Evolutionary conservation across 306 rosid genomes (phyloP), one percentile per base, ranked within the genome.

Genomic region (Cajanus cajan): DNA sequence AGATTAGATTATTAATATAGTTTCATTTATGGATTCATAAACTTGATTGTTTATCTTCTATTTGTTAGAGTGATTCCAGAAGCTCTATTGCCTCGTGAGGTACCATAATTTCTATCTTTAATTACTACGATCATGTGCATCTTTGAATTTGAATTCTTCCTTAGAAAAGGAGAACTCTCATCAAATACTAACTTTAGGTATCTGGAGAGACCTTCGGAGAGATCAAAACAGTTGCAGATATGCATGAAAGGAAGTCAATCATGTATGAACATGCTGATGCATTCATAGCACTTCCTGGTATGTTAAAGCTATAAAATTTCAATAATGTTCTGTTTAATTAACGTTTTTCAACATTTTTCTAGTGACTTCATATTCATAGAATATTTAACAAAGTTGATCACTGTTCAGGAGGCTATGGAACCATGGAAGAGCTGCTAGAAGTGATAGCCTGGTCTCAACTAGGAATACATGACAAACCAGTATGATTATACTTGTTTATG

Each of bases 221-320:
- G 33, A 41, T 62, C 43, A 62, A 33, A 62, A 33, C 24, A 33
- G 68, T 33, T 62, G 68, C 68, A 13, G 68, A 62, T 33, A 62
- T 62, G 68, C 68, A 62, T 62, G 68, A 62, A 62, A 62, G 68
- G 68, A 62, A 62, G 68, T 62, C 68, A 62, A 62, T 15, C 8
- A 34, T 62, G 68, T 62, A 2, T 62, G 68, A 62, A 62, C 68
- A 62, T 15, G 68, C 14, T 7, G 68, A 62, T 62, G 68, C 68
- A 33, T 62, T 62, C 44, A 62, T 62, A 62, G 68, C 68, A 62
- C 68, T 62, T 62, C 68, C 68, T 33, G 68, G 68, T 62, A 62
- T 34, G n/a, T 62, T 62, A 33, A 33, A 62, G 44, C 21, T 34
- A 15, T 34, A 8, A n/a, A 7, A 3, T 62, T 62, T n/a, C 68